phyloP scores from a whole-genome alignment of 2,329 filamentous ascomycete species.

The Ceratocystis diversiconidia region DNA sequence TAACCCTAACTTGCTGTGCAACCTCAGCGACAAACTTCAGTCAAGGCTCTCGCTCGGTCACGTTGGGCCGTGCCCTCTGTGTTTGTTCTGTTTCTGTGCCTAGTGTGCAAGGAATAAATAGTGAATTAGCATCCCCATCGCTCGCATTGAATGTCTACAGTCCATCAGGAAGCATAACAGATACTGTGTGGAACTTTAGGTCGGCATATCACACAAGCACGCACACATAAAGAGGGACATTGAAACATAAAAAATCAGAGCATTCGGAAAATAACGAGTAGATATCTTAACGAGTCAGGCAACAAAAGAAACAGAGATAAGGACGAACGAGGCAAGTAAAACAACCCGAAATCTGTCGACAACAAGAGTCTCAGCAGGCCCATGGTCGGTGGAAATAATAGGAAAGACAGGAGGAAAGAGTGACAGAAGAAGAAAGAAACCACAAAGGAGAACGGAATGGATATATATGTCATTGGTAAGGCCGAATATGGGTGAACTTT shows the following conservation, averaged over 20 bases:
- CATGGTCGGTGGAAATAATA: neutral
- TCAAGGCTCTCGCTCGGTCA: neutral
- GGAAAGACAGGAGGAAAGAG: neutral
- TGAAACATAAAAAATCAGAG: neutral
- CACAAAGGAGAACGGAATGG: neutral
- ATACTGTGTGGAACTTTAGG: no score
- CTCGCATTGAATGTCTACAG: no score
- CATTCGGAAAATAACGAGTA: neutral
- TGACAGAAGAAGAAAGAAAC: neutral
- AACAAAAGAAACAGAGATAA: neutral
- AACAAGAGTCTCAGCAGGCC: neutral
- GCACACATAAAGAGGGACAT: neutral
- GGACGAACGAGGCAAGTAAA: neutral
- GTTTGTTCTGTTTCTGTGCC: no score
- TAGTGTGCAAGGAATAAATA: no score
- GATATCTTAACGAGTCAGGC: neutral
- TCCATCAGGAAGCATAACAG: no score
- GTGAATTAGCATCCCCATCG: no score
- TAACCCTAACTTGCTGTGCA: neutral
- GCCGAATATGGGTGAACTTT: conserved; percentile 5
- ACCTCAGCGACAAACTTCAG: neutral
- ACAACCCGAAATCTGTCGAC: neutral
- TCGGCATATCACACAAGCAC: neutral
- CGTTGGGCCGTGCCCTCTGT: no score
- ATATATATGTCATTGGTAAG: conserved; percentile 8